These are phyloP conservation scores for Zoysia japonica DNA, from an alignment of 176 grass and related monocot genomes.

Conservation along the genomic window DNA sequence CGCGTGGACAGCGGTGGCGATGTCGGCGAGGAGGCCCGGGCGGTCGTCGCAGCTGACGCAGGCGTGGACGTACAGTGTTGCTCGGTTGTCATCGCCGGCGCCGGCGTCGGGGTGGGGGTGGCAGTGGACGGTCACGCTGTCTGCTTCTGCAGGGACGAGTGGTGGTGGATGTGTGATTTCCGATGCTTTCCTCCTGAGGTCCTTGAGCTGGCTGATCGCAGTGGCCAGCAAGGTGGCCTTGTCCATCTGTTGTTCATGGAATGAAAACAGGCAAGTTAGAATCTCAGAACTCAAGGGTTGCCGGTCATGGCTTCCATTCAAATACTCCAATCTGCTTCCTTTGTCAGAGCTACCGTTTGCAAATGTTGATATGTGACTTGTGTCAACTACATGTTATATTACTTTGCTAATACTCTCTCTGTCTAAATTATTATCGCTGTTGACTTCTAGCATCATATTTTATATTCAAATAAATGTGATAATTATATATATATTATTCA, in stretches of 20 bases:
- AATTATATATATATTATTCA: too few relatives aligned
- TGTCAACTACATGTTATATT: too few relatives aligned
- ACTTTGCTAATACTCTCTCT: too few relatives aligned
- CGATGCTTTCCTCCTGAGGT: conserved; percentile 39
- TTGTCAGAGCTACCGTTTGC: too few relatives aligned
- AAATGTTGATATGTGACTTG: too few relatives aligned
- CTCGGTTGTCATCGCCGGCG: not conserved
- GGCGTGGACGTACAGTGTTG: conserved; percentile 12
- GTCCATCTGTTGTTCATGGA: conserved; percentile 42
- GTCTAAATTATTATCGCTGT: too few relatives aligned
- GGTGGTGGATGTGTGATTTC: not conserved
- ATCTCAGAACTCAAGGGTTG: too few relatives aligned
- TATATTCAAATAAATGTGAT: too few relatives aligned
- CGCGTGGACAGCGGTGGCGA: conserved; percentile 31
- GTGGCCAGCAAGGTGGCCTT: conserved; percentile 47
- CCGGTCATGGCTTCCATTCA: too few relatives aligned
- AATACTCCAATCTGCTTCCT: too few relatives aligned
- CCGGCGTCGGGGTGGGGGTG: not conserved
- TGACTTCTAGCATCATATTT: too few relatives aligned
- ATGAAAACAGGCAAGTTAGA: too few relatives aligned
- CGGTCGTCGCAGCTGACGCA: conserved; percentile 55
- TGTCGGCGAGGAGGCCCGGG: conserved; percentile 35
- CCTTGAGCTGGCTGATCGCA: conserved; percentile 39
- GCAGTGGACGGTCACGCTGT: conserved; percentile 32
- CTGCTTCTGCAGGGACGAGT: conserved; percentile 31